Percentiles rank a stretch among this genome's conserved stretches.
Evolutionary conservation across 2,329 filamentous ascomycete species (phyloP).

Genomic region (Fusarium globosum): DNA sequence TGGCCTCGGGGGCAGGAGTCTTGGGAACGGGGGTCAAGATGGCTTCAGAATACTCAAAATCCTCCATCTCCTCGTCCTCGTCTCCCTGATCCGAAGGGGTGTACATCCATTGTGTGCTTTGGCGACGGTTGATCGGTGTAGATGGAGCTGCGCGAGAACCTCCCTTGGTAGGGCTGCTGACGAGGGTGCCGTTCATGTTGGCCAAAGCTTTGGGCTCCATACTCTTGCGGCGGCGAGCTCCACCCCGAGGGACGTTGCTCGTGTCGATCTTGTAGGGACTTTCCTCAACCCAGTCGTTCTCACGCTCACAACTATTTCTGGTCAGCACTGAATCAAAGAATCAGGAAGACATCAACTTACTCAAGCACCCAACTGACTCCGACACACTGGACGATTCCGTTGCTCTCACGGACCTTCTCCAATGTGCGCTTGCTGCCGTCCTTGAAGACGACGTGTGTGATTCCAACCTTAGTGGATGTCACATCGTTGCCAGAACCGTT

Average conservation of each 20-base stretch:
- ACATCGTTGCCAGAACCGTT: constrained; percentile 51
- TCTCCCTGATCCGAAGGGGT: constrained; percentile 61
- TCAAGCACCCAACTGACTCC: constrained; percentile 90
- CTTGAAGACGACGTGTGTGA: constrained; percentile 92
- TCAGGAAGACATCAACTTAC: constrained; percentile 62
- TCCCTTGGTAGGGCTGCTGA: constrained; percentile 55
- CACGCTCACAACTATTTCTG: constrained; percentile 73
- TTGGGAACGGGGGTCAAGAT: constrained; percentile 68
- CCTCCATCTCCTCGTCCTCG: constrained; percentile 53
- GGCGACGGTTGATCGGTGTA: constrained; percentile 63
- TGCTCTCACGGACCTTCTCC: constrained; percentile 79
- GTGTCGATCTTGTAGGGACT: constrained; percentile 75
- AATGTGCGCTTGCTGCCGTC: constrained; percentile 84
- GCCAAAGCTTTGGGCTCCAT: constrained; percentile 81
- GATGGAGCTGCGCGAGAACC: constrained; percentile 54
- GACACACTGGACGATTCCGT: constrained; percentile 84
- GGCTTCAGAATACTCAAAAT: constrained; percentile 56
- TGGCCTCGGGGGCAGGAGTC: constrained; percentile 66
- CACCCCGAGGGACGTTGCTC: constrained; percentile 73
- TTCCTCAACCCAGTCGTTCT: constrained; percentile 82
- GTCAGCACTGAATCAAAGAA: constrained; percentile 43
- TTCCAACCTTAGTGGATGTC: constrained; percentile 68
- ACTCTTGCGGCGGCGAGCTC: constrained; percentile 78
- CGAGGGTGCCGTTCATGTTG: constrained; percentile 74
- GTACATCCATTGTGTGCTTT: constrained; percentile 66